A percentile compares a stretch with the other conserved stretches of the same genome.
phyloP scores from a whole-genome alignment of 495 filamentous ascomycete species.

The Xylaria palmicola region DNA sequence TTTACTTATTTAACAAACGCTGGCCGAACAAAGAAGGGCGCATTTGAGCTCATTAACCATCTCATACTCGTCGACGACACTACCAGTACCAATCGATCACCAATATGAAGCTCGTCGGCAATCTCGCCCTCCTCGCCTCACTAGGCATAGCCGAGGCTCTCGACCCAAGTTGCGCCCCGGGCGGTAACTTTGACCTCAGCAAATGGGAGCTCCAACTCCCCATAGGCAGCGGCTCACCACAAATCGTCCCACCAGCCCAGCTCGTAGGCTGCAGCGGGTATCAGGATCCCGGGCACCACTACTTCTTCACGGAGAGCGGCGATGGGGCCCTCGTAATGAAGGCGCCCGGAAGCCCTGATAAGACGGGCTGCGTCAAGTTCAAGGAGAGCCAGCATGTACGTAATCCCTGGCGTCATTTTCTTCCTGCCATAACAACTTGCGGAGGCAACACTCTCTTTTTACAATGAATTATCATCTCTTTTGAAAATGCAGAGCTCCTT shows the following conservation, averaged over 20 bases:
- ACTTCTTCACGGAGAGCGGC: conserved; percentile 37
- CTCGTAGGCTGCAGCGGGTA: conserved; percentile 38
- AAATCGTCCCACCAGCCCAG: conserved; percentile 24
- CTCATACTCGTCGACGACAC: not conserved
- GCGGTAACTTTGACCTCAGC: conserved; percentile 39
- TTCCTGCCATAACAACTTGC: not conserved
- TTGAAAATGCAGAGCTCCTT: not conserved
- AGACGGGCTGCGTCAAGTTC: conserved; percentile 38
- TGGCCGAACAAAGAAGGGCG: not conserved
- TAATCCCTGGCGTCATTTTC: not conserved
- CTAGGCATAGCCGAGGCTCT: conserved; percentile 14
- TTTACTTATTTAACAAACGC: not conserved
- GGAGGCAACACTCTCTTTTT: not conserved
- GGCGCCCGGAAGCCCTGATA: conserved; percentile 28
- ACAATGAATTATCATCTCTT: not conserved
- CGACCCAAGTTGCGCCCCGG: conserved; percentile 35
- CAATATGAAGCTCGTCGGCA: not conserved
- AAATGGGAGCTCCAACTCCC: conserved; percentile 39
- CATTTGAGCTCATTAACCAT: not conserved
- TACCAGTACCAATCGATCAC: not conserved
- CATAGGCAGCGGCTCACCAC: conserved; percentile 29
- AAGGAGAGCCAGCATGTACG: conserved; percentile 31
- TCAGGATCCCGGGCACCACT: conserved; percentile 23
- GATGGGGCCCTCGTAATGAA: conserved; percentile 37
- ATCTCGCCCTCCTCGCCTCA: not conserved